Percentiles rank a stretch among this genome's conserved stretches.
phyloP scores from a whole-genome alignment of 768 basidiomycete species.

The Boletus pseudo-olivaceus region DNA sequence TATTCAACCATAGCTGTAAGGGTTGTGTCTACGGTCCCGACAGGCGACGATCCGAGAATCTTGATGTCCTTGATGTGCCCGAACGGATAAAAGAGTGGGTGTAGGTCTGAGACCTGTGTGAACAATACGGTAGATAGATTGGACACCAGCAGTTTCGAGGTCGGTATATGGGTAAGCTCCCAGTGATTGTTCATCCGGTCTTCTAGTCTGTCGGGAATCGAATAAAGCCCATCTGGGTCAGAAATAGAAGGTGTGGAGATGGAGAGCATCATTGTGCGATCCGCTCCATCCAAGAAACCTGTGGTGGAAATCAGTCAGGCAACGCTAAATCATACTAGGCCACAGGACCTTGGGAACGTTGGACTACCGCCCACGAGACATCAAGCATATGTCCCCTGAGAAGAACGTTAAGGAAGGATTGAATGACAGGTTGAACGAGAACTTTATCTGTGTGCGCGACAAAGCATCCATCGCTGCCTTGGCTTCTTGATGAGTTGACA shows the following conservation, averaged over 20 bases:
- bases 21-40: conserved; percentile 35
- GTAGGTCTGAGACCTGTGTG: conserved; percentile 60
- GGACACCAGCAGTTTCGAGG: conserved; percentile 54
- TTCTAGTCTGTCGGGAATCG: conserved; percentile 27
- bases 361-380: conserved; percentile 85
- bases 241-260: conserved; percentile 37
- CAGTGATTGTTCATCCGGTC: conserved; percentile 32
- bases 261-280: conserved; percentile 64
- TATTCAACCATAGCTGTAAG: conserved; percentile 67
- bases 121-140: conserved; percentile 68
- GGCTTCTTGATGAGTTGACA: conserved; percentile 72
- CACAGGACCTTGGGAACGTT: conserved; percentile 69
- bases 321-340: not conserved
- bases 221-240: conserved; percentile 24
- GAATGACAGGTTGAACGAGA: conserved; percentile 12
- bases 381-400: conserved; percentile 70
- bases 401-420: conserved; percentile 1
- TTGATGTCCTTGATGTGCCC: conserved; percentile 64
- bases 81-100: conserved; percentile 73
- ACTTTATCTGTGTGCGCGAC: conserved; percentile 72
- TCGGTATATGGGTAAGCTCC: conserved; percentile 37
- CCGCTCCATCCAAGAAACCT: conserved; percentile 83
- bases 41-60: conserved; percentile 38
- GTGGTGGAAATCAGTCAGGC: conserved; percentile 1
- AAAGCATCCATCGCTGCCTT: conserved; percentile 61